Evolutionary conservation across 192 early-diverging fungal species (phyloP), one percentile per base, ranked within the genome.

Genomic region (Paraglomus brasilianum): DNA sequence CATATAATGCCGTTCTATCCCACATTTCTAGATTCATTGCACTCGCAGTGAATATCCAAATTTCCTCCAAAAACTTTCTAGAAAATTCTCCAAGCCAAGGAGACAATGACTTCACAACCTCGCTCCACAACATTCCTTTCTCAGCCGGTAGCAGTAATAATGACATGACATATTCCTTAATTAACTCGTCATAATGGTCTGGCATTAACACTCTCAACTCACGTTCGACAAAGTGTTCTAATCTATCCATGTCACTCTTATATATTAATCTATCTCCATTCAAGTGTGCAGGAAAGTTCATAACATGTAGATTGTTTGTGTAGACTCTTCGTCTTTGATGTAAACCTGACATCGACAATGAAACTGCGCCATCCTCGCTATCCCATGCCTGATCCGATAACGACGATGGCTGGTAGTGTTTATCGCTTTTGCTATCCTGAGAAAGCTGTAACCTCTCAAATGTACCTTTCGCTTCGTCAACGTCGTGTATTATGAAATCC

Each of bases 401-500:
- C 14, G 10, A 44, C 14, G 10, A 53, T 9, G 21, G 51, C 9
- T 46, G 47, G 14, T 53, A 5, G n/a, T 69, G 8, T 42, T 53
- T 50, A 13, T 19, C 42, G 5, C 19, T 39, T 21, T 56, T n/a
- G 2, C 39, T n/a, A 13, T 69, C 39, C 21, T 15, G 21, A 45
- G 4, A n/a, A 36, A 70, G 4, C 7, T 42, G 40, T 42, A 58
- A 70, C 39, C 57, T 55, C 57, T 58, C 38, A 55, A 46, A 70
- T 22, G 17, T 70, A 10, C 24, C n/a, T 1, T 38, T 38, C 5
- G 56, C 40, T 14, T 70, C 69, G 15, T 60, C 40, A 22, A 70
- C 43, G 46, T 59, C 44, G 43, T 72, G 65, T 19, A 83, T 40
- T 8, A 79, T 46, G 9, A 73, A 50, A 5, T 39, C n/a, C 4